Base-by-base conservation (phyloP, 805 yeast species). In the Sugiyamaella mastotermitis region DNA sequence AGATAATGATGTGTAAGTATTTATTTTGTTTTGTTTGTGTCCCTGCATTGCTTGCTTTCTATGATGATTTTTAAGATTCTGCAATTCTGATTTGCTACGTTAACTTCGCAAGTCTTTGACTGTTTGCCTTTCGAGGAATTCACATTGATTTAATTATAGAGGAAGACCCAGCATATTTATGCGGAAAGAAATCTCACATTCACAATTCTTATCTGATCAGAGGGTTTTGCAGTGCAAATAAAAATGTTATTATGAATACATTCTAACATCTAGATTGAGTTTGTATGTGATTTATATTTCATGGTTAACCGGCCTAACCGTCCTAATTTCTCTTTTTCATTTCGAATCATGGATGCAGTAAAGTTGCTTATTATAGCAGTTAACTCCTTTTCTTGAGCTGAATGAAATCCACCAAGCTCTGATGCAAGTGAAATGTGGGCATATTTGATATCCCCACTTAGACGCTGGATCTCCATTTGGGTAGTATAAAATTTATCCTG, bases 401-500 rank as follows among this genome's bases (percentile, higher is more conserved):
- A 43, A 39, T 59, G 57, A 43, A 62, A 64, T 10, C 58, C 58
- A 7, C 64, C 65, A 8, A 65, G 53, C 43, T 65, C 69, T 6
- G 53, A 47, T 1, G 69, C 69, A 5, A 64, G 44, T 2, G 55
- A 38, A 16, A 52, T 52, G 36, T 65, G 69, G 2, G 60, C 47
- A n/a, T 50, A 50, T 28, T 53, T 41, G 16, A 65, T 50, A 29
- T 55, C 57, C 15, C 45, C 41, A 25, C 61, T 58, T 11, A 62
- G 40, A 11, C 53, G 37, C 10, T 44, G 38, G 27, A 62, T 53
- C 22, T 50, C 54, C n/a, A 43, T 44, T 29, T 56, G 52, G 3
- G 57, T 41, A 5, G 42, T 37, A 14, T 50, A 48, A n/a, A 65
- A 54, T 9, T 45, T 44, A n/a, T 48, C 53, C 27, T 55, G 58